Evolutionary conservation across 208 protist genomes (phyloP).

Genomic region (Leptomonas pyrrhocoris): DNA sequence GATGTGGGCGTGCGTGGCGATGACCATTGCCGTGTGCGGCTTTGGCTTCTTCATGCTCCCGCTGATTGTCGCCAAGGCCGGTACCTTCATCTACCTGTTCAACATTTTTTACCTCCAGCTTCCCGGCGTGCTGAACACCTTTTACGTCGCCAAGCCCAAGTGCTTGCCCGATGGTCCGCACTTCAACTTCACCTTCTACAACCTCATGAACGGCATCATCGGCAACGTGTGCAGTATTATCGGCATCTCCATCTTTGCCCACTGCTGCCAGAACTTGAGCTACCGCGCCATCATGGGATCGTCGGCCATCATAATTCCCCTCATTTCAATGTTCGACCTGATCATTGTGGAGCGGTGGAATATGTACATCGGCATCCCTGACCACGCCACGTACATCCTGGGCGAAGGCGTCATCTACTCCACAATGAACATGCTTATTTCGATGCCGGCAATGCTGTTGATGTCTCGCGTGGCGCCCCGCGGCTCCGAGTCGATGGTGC

Average conservation of each 20-base stretch:
- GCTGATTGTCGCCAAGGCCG: conserved; percentile 42
- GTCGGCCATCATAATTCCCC: conserved; percentile 53
- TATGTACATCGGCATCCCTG: conserved; percentile 50
- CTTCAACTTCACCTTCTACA: conserved; percentile 74
- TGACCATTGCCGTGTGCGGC: conserved; percentile 24
- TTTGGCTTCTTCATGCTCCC: conserved; percentile 40
- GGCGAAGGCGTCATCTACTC: conserved; percentile 73
- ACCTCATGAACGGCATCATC: conserved; percentile 43
- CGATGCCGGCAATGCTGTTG: conserved; percentile 64
- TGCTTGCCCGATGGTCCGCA: conserved; percentile 71
- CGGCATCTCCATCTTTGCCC: conserved; percentile 53
- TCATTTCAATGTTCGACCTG: conserved; percentile 70
- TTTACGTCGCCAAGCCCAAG: conserved; percentile 49
- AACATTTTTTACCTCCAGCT: conserved; percentile 55
- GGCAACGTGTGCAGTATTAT: conserved; percentile 50
- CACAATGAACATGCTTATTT: conserved; percentile 58
- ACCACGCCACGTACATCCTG: conserved; percentile 76
- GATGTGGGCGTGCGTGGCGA: conserved; percentile 33
- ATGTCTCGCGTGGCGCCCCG: conserved; percentile 17
- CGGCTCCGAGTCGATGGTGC: conserved; percentile 15
- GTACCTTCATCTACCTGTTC: conserved; percentile 39
- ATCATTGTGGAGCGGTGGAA: conserved; percentile 85
- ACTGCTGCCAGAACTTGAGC: conserved; percentile 55
- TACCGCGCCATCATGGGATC: conserved; percentile 61
- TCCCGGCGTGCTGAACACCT: conserved; percentile 60